These are phyloP conservation scores for Ceratocystiopsis brevicomis DNA, from an alignment of 2,329 filamentous ascomycete genomes.

Conservation along the genomic window DNA sequence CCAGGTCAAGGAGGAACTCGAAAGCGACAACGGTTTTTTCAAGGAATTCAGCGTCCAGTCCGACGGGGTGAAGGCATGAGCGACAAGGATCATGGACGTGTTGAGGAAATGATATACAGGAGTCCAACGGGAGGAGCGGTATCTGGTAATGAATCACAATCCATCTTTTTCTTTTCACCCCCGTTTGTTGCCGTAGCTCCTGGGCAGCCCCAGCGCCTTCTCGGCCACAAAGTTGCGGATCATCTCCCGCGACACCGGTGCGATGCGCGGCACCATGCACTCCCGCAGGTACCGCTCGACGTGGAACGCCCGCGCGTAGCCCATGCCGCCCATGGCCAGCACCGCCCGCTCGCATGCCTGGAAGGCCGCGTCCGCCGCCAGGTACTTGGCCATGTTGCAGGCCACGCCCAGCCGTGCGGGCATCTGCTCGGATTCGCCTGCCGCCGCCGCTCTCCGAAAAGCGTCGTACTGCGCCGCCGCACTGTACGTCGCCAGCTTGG, in stretches of 20 bases:
- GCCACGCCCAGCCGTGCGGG: conserved; percentile 41
- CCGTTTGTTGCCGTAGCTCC: conserved; percentile 33
- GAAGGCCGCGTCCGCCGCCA: conserved; percentile 47
- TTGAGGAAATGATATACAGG: too few relatives aligned
- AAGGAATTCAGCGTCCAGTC: conserved; percentile 44
- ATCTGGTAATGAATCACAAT: too few relatives aligned
- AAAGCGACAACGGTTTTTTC: conserved; percentile 67
- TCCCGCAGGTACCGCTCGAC: conserved; percentile 48
- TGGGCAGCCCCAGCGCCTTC: conserved; percentile 45
- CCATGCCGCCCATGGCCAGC: conserved; percentile 43
- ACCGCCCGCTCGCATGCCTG: conserved; percentile 42
- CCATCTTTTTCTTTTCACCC: not conserved
- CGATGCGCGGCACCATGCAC: conserved; percentile 43
- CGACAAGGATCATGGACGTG: too few relatives aligned
- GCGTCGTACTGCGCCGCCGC: conserved; percentile 42
- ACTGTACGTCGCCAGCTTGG: conserved; percentile 46
- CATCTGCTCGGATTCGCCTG: not conserved
- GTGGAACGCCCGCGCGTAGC: conserved; percentile 45
- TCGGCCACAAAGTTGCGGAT: conserved; percentile 56
- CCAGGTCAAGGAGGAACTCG: conserved; percentile 85
- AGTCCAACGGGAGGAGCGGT: too few relatives aligned
- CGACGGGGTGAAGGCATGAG: too few relatives aligned
- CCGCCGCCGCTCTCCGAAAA: not conserved
- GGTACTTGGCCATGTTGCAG: conserved; percentile 52
- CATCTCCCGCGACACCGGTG: conserved; percentile 52